Base-by-base conservation (phyloP, 2,329 filamentous ascomycete genomes). In the Raffaelea deltoideospora region DNA sequence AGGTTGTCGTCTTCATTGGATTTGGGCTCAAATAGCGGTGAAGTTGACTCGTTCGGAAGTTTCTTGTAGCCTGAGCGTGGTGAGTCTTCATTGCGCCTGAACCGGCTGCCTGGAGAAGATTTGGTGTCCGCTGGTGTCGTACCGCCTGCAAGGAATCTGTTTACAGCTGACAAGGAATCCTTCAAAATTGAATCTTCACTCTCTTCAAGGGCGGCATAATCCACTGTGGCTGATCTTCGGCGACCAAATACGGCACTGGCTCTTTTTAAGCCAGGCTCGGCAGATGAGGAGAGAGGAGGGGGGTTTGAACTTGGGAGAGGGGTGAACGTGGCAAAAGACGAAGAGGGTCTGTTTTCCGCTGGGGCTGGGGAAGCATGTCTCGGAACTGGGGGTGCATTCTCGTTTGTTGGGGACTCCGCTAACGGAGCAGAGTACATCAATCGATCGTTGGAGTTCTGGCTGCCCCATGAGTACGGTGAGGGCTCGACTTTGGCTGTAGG, bases 131-230 rank as follows among this genome's bases (percentile, higher is more conserved):
- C 34, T 9, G 49, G 45, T 14, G 43, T 30, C 5, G 50, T 27
- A 32, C 39, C 39, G 26, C 44, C 47, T 27, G 47, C 45, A 34
- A 73, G 51, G 32, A 65, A 65, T 20, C 57, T 61, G 40, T 60
- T 66, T 8, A 53, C 54, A 4, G 67, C 64, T 3, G 60, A 59
- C 10, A 69, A 50, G 0, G 69, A 65, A 40, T 74, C 69, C 31
- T 59, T 65, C 3, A 75, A 47, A 3, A 75, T 64, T 2, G 63
- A 60, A 41, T 74, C 68, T 44, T 74, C 68, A 31, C 71, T 67
- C 32, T 71, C 59, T 6, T 49, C 54, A 7, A 58, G 55, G 7
- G 40, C 44, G 14, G 45, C 43, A 13, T 42, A 34, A 3, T 51
- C 48, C 6, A 45, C 37, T 8, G 45, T 48, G 40, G 54, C n/a